Evolutionary conservation across 805 yeast genomes (phyloP), one percentile per base, ranked within the genome.

Genomic region (Barnettozyma populi): DNA sequence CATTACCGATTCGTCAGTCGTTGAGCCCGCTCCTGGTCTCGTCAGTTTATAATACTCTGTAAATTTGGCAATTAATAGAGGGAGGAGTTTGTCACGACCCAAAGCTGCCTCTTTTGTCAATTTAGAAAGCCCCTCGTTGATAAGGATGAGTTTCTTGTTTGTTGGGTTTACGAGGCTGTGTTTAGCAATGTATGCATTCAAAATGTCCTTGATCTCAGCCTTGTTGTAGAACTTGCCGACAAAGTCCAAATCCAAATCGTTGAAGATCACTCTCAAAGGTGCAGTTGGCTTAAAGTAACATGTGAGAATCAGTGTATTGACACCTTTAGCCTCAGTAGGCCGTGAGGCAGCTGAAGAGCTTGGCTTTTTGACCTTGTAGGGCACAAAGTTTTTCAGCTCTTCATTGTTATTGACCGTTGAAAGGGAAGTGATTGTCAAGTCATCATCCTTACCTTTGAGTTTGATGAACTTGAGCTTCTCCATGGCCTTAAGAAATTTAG

Each of bases 391-490:
- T 35, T 72, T 76, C 23, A 90, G 66, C 35, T 67, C 69, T 18
- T 69, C 72, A 45, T 78, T 76, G 29, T 68, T 65, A 0, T 68
- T 67, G 24, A 66, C 68, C 14, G 73, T 75, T 27, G 80, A 78
- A 1, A 77, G 56, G 7, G 75, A 69, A 2, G 74, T 69, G 19
- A 92, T 70, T 0, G 76, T 73, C 24, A 90, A 68, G 57, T 86
- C 95, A 49, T 90, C 97, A 35, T 83, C 94, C 59, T 88, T 86
- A 7, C 96, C 97, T 55, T 90, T 88, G 23, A 83, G 63, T 48
- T 80, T 80, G 20, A 94, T 51, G 47, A 82, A 77, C 1, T 80
- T 79, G 39, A 74, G 73, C 62, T 89, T 92, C 54, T 87, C 96
- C 82, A 90, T 88, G 7, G 86, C 82, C 60, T 89, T 92, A 46